Evolutionary conservation across 164 flowering plant species (phyloP), one percentile per base, ranked within the genome.

Genomic region (Vitis amurensis): DNA sequence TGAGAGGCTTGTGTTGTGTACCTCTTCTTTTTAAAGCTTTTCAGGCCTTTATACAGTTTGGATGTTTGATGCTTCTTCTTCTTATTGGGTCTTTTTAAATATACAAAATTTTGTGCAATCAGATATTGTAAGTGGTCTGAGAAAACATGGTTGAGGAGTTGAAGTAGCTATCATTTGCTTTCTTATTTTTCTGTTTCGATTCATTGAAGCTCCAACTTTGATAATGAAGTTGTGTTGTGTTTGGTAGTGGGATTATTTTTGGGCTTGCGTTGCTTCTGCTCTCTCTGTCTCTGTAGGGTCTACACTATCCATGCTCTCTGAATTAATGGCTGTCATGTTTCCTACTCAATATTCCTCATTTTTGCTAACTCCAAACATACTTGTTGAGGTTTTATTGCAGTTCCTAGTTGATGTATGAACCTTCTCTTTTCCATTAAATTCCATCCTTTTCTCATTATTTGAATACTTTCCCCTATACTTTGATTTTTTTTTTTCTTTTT

Each of bases 261-360:
- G 69, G 69, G 61, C 69, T 64, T 63, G 70, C 23, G 49, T 53
- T 17, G 13, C 50, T 51, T 62, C 50, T 62, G 63, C 50, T 66
- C 59, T 60, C 63, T 68, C 52, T 55, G 51, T 50, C 58, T 49
- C 23, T 55, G 72, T 71, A 76, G 81, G 78, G 82, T 76, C 82
- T 80, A 75, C 81, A 69, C 79, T 75, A 79, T 75, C 77, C 83
- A 77, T 74, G 71, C 68, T 73, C 77, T 75, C 72, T 79, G 74
- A 67, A 62, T 56, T 75, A 55, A 75, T 73, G 75, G 77, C 50
- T 73, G 59, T 70, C 72, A 70, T 72, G 64, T 75, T 66, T 64
- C 27, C 68, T 68, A n/a, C 75, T 61, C 61, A 50, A 69, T 73
- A 73, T 71, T 64, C 71, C 44, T 37, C 44, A 3, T 68, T 80